Evolutionary conservation across 305 asterid species (phyloP).

Genomic region (Fraxinus greggii): DNA sequence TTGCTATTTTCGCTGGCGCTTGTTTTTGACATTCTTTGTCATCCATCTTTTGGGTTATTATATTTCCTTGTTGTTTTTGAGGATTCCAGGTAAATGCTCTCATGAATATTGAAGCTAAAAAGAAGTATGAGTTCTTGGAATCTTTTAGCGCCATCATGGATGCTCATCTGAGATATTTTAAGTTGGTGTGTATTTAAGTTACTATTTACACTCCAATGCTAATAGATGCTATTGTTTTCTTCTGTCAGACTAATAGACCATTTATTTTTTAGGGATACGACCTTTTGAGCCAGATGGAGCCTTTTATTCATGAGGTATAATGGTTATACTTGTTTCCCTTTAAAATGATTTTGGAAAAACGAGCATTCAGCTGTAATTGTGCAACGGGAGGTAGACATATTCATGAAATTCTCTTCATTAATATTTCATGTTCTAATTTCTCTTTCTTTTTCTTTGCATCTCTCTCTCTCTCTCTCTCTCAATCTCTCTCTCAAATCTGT

Average conservation of each 20-base stretch:
- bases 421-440: neutral
- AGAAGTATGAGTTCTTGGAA: conserved; percentile 91
- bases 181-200: conserved; percentile 58
- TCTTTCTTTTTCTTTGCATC: neutral
- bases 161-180: conserved; percentile 90
- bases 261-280: conserved; percentile 68
- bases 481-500: neutral
- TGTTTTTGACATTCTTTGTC: conserved; percentile 12
- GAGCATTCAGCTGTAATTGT: neutral
- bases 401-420: conserved; percentile 7
- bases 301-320: conserved; percentile 90
- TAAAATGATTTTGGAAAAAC: conserved; percentile 19
- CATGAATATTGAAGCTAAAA: conserved; percentile 83
- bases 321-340: conserved; percentile 17
- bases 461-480: neutral
- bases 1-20: conserved; percentile 20
- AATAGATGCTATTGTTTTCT: conserved; percentile 23
- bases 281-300: conserved; percentile 86
- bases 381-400: conserved; percentile 6
- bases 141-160: conserved; percentile 98
- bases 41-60: conserved; percentile 29
- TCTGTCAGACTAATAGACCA: conserved; percentile 25
- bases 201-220: conserved; percentile 10
- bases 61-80: conserved; percentile 43
- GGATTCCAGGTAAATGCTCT: conserved; percentile 88